These are phyloP conservation scores for Papilionanthe hybrid DNA, from an alignment of 116 monocot genomes.

Conservation along the genomic window DNA sequence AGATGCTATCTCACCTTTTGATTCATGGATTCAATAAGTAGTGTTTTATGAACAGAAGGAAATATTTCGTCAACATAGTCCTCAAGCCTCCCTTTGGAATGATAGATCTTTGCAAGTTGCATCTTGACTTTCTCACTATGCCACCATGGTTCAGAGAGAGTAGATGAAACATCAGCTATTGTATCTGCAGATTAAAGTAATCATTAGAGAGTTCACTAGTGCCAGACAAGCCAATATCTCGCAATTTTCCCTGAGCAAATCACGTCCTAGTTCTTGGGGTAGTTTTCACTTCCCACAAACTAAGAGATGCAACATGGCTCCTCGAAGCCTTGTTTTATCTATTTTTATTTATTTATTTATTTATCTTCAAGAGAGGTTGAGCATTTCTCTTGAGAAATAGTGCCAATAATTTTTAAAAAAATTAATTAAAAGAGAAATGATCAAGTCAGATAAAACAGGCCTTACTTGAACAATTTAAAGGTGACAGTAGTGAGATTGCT, in stretches of 20 bases:
- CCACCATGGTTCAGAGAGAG: conserved; percentile 58
- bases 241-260: background rate
- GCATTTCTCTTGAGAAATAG: background rate
- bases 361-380: background rate
- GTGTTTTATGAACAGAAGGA: conserved; percentile 52
- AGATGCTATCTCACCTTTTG: conserved; percentile 47
- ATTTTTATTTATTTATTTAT: background rate
- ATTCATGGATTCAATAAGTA: conserved; percentile 53
- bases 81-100: conserved; percentile 61
- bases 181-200: conserved; percentile 22
- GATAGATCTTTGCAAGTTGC: conserved; percentile 82
- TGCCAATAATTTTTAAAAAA: background rate
- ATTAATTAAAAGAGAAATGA: background rate
- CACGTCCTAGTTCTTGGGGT: background rate
- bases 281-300: background rate
- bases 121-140: conserved; percentile 66
- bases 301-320: background rate
- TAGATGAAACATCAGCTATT: conserved; percentile 4
- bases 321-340: too few species aligned
- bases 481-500: conserved; percentile 68
- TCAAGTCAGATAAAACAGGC: background rate
- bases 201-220: background rate
- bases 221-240: background rate
- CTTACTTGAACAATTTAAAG: conserved; percentile 46
- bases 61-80: conserved; percentile 69